A percentile compares a stretch with the other conserved stretches of the same genome.
Evolutionary conservation across 2,329 filamentous ascomycete genomes (phyloP).

Genomic region (Talaromyces islandicus): DNA sequence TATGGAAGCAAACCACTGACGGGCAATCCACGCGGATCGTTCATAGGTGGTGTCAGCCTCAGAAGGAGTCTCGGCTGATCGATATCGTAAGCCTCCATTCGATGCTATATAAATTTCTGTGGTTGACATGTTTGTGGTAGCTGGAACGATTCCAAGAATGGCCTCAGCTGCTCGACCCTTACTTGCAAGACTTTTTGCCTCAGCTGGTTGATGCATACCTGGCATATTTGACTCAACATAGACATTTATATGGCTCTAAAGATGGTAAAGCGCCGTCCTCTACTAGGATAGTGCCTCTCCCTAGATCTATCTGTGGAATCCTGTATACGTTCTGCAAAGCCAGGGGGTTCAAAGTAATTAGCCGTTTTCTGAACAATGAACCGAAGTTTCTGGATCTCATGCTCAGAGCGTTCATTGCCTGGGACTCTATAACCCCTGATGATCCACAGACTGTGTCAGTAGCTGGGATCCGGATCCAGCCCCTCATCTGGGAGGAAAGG

Average conservation of each 20-base stretch:
- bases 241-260: slow-evolving; percentile 33
- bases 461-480: slow-evolving; percentile 16
- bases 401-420: slow-evolving; percentile 65
- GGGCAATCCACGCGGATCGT: slow-evolving; percentile 21
- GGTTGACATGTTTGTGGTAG: slow-evolving; percentile 14
- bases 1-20: slow-evolving; percentile 30
- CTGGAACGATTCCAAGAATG: slow-evolving; percentile 93
- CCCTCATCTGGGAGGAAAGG: slow-evolving; percentile 76
- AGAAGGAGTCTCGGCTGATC: slow-evolving; percentile 34
- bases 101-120: not conserved
- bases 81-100: slow-evolving; percentile 27
- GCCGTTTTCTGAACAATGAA: slow-evolving; percentile 86
- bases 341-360: slow-evolving; percentile 84
- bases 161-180: slow-evolving; percentile 83
- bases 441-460: slow-evolving; percentile 12
- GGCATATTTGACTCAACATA: slow-evolving; percentile 50
- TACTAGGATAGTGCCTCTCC: slow-evolving; percentile 45
- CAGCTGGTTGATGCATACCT: slow-evolving; percentile 71
- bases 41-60: slow-evolving; percentile 33
- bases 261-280: slow-evolving; percentile 26
- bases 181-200: slow-evolving; percentile 70
- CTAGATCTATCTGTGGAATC: slow-evolving; percentile 68
- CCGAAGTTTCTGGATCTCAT: slow-evolving; percentile 77
- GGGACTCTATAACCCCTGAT: slow-evolving; percentile 24
- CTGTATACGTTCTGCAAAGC: slow-evolving; percentile 93